Percentiles rank a stretch among this genome's conserved stretches.
Conservation (phyloP, 2,329 filamentous ascomycete species). For the Colletotrichum eremochloae region DNA sequence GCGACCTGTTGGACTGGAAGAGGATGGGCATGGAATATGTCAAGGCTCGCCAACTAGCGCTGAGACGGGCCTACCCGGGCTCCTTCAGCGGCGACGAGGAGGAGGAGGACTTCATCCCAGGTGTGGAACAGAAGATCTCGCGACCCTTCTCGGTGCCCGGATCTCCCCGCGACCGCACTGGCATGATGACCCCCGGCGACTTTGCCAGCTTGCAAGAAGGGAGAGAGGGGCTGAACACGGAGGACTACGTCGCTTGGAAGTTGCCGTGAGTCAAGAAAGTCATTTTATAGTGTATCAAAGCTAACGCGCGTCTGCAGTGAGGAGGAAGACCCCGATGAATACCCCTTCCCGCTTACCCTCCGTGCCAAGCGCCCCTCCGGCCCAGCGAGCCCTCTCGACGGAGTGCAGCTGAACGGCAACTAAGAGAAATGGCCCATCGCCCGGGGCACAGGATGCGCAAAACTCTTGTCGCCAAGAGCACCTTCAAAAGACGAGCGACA, state of each 20-base stretch:
- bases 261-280: constrained; percentile 80
- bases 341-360: constrained; percentile 71
- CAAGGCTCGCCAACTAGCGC: constrained; percentile 92
- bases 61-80: constrained; percentile 90
- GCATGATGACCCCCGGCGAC: constrained; percentile 99
- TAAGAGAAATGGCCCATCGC: constrained; percentile 4
- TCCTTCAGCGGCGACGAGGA: constrained; percentile 87
- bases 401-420: constrained; percentile 50
- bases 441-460: background rate
- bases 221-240: constrained; percentile 90
- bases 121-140: constrained; percentile 94
- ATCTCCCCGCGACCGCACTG: constrained; percentile 88
- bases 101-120: constrained; percentile 91
- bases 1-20: constrained; percentile 98
- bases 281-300: background rate
- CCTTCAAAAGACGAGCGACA: background rate
- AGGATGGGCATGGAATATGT: constrained; percentile 99
- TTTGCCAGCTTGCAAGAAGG: constrained; percentile 97
- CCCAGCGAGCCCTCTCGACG: constrained; percentile 57
- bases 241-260: constrained; percentile 99
- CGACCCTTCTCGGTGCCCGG: constrained; percentile 94
- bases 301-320: constrained; percentile 70
- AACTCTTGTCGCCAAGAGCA: background rate
- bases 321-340: constrained; percentile 89
- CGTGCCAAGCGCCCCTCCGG: constrained; percentile 63